phyloP scores from a whole-genome alignment of 1,284 basidiomycete species.

The Coniferiporia weirii region DNA sequence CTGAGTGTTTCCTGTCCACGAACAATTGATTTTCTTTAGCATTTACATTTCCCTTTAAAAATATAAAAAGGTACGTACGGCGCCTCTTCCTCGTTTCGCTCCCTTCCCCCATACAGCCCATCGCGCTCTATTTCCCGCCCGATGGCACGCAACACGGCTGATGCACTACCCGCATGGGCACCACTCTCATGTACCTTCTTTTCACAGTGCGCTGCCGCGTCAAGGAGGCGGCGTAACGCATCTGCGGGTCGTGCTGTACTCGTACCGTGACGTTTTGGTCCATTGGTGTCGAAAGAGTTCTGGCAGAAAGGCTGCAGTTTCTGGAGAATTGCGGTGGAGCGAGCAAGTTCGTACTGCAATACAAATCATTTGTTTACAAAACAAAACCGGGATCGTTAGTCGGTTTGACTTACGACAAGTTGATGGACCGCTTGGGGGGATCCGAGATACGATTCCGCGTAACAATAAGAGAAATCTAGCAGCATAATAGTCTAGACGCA shows the following conservation, averaged over 20 bases:
- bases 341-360: constrained; percentile 60
- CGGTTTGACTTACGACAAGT: constrained; percentile 44
- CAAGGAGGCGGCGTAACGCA: constrained; percentile 39
- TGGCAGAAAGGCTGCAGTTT: constrained; percentile 43
- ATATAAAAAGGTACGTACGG: constrained; percentile 34
- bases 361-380: not conserved
- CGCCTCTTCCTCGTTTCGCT: constrained; percentile 37
- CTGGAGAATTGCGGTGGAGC: constrained; percentile 42
- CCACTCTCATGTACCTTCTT: constrained; percentile 36
- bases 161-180: constrained; percentile 41
- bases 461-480: constrained; percentile 44
- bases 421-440: constrained; percentile 49
- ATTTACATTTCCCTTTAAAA: constrained; percentile 18
- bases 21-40: not conserved
- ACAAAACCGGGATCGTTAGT: not conserved
- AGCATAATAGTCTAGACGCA: constrained; percentile 40
- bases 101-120: constrained; percentile 42
- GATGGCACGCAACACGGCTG: constrained; percentile 46
- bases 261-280: constrained; percentile 16
- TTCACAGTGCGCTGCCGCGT: constrained; percentile 45
- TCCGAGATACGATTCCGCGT: constrained; percentile 46
- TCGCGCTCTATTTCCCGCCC: constrained; percentile 54
- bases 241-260: constrained; percentile 30
- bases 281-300: constrained; percentile 26
- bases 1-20: constrained; percentile 34